A percentile compares a stretch with the other conserved stretches of the same genome.
Conservation (phyloP, 208 protist species). For the Lotmaria passim region DNA sequence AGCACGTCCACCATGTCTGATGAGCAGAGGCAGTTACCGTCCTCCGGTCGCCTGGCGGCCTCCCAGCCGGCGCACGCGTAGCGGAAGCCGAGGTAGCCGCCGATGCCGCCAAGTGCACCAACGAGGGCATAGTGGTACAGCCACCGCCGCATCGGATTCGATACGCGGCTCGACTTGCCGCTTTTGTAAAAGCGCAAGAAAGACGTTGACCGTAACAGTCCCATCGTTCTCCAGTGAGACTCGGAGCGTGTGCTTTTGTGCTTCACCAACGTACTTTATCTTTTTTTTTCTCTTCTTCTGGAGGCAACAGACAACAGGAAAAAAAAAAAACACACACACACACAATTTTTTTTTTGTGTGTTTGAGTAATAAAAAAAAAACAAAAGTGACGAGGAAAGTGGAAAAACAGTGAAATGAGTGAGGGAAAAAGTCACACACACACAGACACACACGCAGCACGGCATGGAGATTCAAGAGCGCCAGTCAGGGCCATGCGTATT, state of each 20-base stretch:
- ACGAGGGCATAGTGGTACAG: slow-evolving; percentile 68
- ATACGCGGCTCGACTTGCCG: slow-evolving; percentile 36
- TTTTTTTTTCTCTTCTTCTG: slow-evolving; percentile 2
- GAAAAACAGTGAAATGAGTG: too few species aligned
- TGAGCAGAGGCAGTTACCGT: slow-evolving; percentile 61
- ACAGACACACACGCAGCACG: too few species aligned
- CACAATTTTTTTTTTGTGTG: too few species aligned
- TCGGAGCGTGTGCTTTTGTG: too few species aligned
- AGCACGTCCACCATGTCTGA: slow-evolving; percentile 67
- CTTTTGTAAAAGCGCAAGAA: slow-evolving; percentile 62
- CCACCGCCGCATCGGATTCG: slow-evolving; percentile 79
- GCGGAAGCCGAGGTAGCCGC: slow-evolving; percentile 38
- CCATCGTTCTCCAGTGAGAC: slow-evolving; percentile 16
- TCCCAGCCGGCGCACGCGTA: slow-evolving; percentile 75
- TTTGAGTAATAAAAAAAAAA: too few species aligned
- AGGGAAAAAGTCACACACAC: too few species aligned
- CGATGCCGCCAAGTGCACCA: slow-evolving; percentile 34
- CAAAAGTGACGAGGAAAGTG: too few species aligned
- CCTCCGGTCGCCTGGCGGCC: slow-evolving; percentile 32
- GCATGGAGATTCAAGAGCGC: too few species aligned
- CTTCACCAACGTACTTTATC: not conserved
- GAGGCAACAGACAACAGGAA: not conserved
- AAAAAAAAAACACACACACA: slow-evolving; percentile 23
- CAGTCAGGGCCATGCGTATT: too few species aligned
- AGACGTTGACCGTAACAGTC: slow-evolving; percentile 16